These are phyloP conservation scores for Ceratobasidium sp. DNA, from an alignment of 1,284 basidiomycete species.

Conservation along the genomic window DNA sequence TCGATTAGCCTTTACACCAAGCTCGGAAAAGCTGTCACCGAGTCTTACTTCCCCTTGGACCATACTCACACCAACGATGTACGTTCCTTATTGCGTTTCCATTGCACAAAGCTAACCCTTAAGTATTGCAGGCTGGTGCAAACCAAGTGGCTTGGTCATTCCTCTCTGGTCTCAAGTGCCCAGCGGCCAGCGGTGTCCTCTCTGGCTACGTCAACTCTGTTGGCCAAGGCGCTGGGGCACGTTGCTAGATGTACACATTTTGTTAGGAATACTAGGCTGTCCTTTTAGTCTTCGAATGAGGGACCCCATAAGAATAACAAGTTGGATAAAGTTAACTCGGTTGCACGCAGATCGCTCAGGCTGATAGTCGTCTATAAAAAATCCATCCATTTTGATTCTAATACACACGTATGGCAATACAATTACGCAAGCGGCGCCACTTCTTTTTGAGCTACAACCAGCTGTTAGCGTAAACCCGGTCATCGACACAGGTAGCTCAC, in stretches of 20 bases:
- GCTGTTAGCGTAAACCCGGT: neutral
- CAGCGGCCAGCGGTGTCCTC: neutral
- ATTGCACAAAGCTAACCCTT: neutral
- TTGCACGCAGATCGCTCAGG: neutral
- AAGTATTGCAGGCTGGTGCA: neutral
- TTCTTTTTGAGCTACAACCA: constrained; percentile 41
- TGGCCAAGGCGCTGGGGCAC: neutral
- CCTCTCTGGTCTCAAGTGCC: neutral
- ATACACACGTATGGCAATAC: neutral
- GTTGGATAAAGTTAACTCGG: too few relatives aligned
- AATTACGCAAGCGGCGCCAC: constrained; percentile 31
- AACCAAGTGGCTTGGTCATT: neutral
- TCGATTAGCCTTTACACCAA: constrained; percentile 53
- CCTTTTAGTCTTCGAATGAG: too few relatives aligned
- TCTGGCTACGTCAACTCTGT: neutral
- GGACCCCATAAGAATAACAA: neutral
- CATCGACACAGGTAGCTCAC: constrained; percentile 52
- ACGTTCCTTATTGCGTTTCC: neutral
- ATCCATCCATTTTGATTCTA: constrained; percentile 2
- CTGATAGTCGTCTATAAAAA: neutral
- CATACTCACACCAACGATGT: constrained; percentile 56
- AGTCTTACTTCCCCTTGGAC: constrained; percentile 56
- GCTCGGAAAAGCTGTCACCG: constrained; percentile 54
- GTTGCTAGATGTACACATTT: neutral
- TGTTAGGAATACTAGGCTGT: too few relatives aligned